Percentiles rank a stretch among this genome's conserved stretches.
Evolutionary conservation across 495 filamentous ascomycete genomes (phyloP).

Genomic region (Cairneyella variabilis): DNA sequence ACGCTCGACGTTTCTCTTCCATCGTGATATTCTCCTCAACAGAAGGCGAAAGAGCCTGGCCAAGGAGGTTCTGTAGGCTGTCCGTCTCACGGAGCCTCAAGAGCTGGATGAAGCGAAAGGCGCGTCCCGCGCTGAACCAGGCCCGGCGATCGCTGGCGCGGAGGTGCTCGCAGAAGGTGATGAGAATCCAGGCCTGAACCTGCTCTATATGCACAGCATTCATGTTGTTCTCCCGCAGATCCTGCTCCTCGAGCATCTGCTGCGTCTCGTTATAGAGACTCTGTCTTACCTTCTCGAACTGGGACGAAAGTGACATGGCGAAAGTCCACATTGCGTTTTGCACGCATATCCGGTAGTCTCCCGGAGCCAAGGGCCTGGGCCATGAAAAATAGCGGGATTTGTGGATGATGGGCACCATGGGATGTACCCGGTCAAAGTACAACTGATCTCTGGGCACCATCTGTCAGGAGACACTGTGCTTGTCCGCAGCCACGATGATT

Average conservation of each 20-base stretch:
- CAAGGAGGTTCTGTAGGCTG: constrained; percentile 30
- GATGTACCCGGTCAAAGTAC: constrained; percentile 57
- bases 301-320: constrained; percentile 48
- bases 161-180: constrained; percentile 51
- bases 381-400: constrained; percentile 26
- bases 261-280: constrained; percentile 44
- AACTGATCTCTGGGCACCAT: constrained; percentile 41
- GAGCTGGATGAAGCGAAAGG: constrained; percentile 50
- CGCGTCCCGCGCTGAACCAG: constrained; percentile 51
- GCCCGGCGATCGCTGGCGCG: constrained; percentile 41
- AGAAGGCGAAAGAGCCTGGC: no score
- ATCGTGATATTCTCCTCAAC: constrained; percentile 23
- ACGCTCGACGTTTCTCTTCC: constrained; percentile 49
- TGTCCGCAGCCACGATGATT: neutral
- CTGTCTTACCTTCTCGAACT: constrained; percentile 44
- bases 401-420: constrained; percentile 50
- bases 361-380: constrained; percentile 18
- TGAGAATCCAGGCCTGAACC: constrained; percentile 51
- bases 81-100: constrained; percentile 48
- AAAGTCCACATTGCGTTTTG: constrained; percentile 55
- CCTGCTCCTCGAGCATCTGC: constrained; percentile 39
- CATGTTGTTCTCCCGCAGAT: constrained; percentile 26
- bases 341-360: constrained; percentile 37
- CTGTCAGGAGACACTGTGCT: neutral
- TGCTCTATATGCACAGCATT: constrained; percentile 41